Evolutionary conservation across 495 filamentous ascomycete genomes (phyloP).

Genomic region (Wilcoxina mikolae): DNA sequence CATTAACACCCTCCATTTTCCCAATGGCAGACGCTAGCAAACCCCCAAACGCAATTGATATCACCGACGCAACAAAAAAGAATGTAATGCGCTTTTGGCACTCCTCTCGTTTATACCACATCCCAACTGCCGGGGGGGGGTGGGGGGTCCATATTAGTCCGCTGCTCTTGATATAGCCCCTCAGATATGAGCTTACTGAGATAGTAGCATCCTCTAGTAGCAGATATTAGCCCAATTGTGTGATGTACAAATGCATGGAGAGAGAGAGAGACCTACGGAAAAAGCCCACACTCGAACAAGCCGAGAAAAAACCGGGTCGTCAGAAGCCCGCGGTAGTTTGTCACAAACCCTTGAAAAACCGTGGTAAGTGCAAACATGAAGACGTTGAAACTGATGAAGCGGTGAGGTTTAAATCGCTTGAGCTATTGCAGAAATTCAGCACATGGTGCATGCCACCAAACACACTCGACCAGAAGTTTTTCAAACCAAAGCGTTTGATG

Average conservation of each 20-base stretch:
- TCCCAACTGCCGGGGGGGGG: too few relatives aligned
- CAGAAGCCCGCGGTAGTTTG: conserved; percentile 64
- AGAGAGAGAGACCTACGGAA: conserved; percentile 30
- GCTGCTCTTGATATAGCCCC: too few relatives aligned
- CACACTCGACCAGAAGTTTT: too few relatives aligned
- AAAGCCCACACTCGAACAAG: conserved; percentile 79
- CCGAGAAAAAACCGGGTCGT: conserved; percentile 78
- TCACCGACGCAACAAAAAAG: conserved; percentile 70
- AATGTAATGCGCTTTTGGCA: conserved; percentile 79
- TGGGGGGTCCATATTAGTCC: conserved; percentile 1
- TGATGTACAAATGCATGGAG: too few relatives aligned
- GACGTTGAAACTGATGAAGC: conserved; percentile 53
- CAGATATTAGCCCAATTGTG: too few relatives aligned
- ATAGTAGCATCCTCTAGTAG: conserved; percentile 55
- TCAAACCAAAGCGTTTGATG: conserved; percentile 80
- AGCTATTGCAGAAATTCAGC: too few relatives aligned
- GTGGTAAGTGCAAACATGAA: conserved; percentile 66
- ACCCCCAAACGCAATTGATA: conserved; percentile 79
- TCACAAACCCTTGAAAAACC: conserved; percentile 62
- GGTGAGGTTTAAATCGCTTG: conserved; percentile 1
- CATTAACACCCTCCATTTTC: conserved; percentile 46
- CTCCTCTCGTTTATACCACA: conserved; percentile 82
- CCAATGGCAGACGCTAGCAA: conserved; percentile 70
- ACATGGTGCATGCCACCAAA: too few relatives aligned
- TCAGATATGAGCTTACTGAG: conserved; percentile 29